Percentiles rank a stretch among this genome's conserved stretches.
phyloP scores from a whole-genome alignment of 805 yeast genomes.

The Danielia oregonensis region DNA sequence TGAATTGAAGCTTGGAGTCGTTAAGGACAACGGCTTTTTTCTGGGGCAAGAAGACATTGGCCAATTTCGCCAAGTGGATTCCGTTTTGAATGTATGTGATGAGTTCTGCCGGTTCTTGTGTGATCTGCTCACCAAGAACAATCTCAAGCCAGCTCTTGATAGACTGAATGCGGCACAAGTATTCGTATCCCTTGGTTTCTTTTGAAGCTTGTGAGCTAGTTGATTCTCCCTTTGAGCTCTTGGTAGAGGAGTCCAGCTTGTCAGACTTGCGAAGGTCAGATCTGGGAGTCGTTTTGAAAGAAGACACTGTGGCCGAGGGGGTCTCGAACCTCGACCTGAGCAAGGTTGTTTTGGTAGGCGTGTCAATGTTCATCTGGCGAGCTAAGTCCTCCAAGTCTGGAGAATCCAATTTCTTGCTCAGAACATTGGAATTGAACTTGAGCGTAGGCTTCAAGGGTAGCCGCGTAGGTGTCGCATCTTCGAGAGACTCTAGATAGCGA shows the following conservation, averaged over 20 bases:
- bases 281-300: slow-evolving; percentile 33
- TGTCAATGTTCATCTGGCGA: slow-evolving; percentile 29
- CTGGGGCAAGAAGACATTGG: slow-evolving; percentile 67
- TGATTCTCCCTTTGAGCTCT: neutral
- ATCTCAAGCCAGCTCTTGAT: slow-evolving; percentile 78
- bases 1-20: slow-evolving; percentile 63
- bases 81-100: slow-evolving; percentile 78
- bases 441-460: slow-evolving; percentile 30
- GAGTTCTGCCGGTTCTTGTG: slow-evolving; percentile 52
- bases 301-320: slow-evolving; percentile 40
- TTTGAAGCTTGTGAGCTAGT: slow-evolving; percentile 1
- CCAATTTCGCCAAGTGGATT: slow-evolving; percentile 74
- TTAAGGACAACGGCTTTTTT: slow-evolving; percentile 53
- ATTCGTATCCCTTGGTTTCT: slow-evolving; percentile 52
- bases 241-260: neutral
- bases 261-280: slow-evolving; percentile 9
- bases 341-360: slow-evolving; percentile 24
- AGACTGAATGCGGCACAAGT: slow-evolving; percentile 74
- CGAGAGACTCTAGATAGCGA: slow-evolving; percentile 33
- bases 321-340: slow-evolving; percentile 34
- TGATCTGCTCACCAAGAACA: slow-evolving; percentile 54
- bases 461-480: slow-evolving; percentile 23
- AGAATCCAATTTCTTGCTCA: slow-evolving; percentile 10
- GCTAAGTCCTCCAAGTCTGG: slow-evolving; percentile 39
- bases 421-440: slow-evolving; percentile 19